These are phyloP conservation scores for Xylaria sp. DNA, from an alignment of 2,329 filamentous ascomycete species.

Conservation along the genomic window DNA sequence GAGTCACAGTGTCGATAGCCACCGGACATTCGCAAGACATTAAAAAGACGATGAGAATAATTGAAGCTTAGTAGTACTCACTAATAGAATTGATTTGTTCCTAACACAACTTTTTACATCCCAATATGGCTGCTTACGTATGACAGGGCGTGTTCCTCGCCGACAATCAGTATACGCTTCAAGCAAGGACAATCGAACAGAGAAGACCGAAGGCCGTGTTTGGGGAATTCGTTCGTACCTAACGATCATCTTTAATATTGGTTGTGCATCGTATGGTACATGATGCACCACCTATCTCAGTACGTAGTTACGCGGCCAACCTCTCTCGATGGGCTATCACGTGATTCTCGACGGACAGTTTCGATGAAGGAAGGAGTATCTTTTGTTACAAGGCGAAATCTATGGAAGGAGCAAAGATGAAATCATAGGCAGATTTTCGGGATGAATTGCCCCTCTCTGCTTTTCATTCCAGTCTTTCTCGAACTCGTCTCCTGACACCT, in stretches of 20 bases:
- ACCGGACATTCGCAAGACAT: neutral
- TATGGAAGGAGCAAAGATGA: conserved; percentile 17
- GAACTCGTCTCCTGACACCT: neutral
- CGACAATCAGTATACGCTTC: neutral
- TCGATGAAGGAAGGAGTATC: conserved; percentile 15
- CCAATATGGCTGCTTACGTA: neutral
- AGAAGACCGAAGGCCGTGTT: neutral
- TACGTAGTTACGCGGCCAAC: neutral
- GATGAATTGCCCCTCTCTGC: neutral
- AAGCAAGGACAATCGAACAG: neutral
- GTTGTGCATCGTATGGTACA: neutral
- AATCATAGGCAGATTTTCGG: neutral
- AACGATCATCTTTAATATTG: neutral
- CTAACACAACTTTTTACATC: neutral
- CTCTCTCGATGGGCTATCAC: conserved; percentile 14
- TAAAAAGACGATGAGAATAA: neutral
- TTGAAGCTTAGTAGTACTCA: conserved; percentile 4
- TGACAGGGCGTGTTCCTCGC: neutral
- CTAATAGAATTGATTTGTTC: neutral
- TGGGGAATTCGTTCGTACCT: neutral
- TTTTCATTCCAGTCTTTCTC: neutral
- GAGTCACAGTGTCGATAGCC: neutral
- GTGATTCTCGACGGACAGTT: conserved; percentile 6
- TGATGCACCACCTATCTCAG: neutral
- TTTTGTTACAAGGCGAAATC: neutral